Percentiles rank a stretch among this genome's conserved stretches.
Evolutionary conservation across 352 stramenopile genomes (phyloP).

Genomic region (Globisporangium viniferum): DNA sequence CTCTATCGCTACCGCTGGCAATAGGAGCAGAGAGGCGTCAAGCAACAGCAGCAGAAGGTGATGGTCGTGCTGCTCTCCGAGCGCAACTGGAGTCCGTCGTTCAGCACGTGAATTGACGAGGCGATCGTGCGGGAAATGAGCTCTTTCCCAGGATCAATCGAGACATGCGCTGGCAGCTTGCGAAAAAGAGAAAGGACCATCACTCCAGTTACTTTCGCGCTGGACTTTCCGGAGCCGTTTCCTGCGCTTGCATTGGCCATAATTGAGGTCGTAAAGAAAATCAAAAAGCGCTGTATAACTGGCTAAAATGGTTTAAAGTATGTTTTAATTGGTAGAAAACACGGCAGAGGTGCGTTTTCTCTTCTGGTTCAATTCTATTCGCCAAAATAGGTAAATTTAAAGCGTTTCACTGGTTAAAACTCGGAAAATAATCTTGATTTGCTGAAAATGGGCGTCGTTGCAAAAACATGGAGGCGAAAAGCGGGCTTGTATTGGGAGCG

Average conservation of each 20-base stretch:
- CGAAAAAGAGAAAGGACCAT: conserved; percentile 10
- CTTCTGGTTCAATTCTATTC: conserved; percentile 1
- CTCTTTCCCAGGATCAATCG: neutral
- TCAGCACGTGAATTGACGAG: neutral
- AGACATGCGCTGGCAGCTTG: neutral
- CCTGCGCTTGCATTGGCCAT: neutral
- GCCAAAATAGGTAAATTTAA: neutral
- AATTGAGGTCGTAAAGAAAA: neutral
- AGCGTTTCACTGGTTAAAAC: conserved; percentile 21
- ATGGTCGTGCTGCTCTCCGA: no score
- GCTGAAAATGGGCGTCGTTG: conserved; percentile 22
- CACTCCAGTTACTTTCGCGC: conserved; percentile 8
- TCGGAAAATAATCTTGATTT: conserved; percentile 15
- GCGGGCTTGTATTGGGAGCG: conserved; percentile 10
- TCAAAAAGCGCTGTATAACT: neutral
- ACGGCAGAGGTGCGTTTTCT: neutral
- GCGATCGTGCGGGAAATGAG: neutral
- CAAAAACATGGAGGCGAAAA: conserved; percentile 35
- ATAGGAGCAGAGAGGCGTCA: neutral
- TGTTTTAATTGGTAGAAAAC: neutral
- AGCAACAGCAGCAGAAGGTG: neutral
- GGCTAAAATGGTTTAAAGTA: neutral
- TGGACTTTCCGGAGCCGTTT: conserved; percentile 12
- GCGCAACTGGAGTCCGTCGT: neutral
- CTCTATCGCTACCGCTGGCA: conserved; percentile 1